Conservation (phyloP, 2,329 filamentous ascomycete genomes). For the Ascochyta lentis region DNA sequence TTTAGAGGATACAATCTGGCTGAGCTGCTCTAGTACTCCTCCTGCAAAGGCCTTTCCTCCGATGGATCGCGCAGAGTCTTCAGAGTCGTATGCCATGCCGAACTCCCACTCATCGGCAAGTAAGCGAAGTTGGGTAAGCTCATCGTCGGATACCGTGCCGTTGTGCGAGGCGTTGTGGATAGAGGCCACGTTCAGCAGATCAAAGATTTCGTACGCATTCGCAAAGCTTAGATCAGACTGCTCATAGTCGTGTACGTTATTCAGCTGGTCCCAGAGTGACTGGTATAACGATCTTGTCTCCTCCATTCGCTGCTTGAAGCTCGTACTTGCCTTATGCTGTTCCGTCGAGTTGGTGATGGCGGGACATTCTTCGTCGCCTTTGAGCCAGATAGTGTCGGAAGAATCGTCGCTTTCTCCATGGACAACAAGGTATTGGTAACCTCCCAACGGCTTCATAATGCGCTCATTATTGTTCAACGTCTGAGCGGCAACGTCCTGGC, state of each 20-base stretch:
- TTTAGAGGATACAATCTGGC: constrained; percentile 34
- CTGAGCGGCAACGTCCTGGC: constrained; percentile 6
- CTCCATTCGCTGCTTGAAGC: constrained; percentile 48
- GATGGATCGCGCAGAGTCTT: too few species aligned
- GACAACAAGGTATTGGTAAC: constrained; percentile 62
- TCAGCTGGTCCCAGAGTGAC: constrained; percentile 45
- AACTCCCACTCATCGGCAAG: constrained; percentile 17
- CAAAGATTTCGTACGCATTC: constrained; percentile 61
- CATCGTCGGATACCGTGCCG: constrained; percentile 21
- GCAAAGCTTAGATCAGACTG: constrained; percentile 51
- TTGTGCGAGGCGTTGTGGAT: constrained; percentile 53
- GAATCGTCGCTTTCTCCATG: constrained; percentile 52
- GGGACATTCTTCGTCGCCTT: constrained; percentile 55
- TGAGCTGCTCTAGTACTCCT: too few species aligned
- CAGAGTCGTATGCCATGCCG: too few species aligned
- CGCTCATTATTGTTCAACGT: too few species aligned
- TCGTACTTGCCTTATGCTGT: constrained; percentile 49
- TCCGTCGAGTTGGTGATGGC: constrained; percentile 18
- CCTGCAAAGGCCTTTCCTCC: too few species aligned
- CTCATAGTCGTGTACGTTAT: constrained; percentile 51
- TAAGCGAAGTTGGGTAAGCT: constrained; percentile 18
- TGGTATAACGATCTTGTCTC: constrained; percentile 55
- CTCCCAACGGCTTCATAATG: constrained; percentile 50
- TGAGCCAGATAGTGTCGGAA: constrained; percentile 56
- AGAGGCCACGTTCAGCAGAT: constrained; percentile 60